Evolutionary conservation across 192 early-diverging fungal genomes (phyloP).

Genomic region (Entomortierella parvispora): DNA sequence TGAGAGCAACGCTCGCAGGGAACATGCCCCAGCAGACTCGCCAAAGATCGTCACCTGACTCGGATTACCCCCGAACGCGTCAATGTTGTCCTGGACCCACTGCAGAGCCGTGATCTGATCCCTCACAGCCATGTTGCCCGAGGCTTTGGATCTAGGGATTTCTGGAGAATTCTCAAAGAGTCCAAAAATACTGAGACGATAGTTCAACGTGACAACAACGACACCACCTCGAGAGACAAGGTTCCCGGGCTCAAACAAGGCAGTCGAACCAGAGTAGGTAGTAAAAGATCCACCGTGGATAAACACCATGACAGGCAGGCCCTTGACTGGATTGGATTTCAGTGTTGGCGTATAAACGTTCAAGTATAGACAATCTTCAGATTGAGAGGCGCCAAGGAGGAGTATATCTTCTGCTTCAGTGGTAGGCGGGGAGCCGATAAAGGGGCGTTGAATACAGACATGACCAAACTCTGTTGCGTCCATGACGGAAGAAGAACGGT

Average conservation of each 20-base stretch:
- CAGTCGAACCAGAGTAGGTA: background rate
- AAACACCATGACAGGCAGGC: slow-evolving; percentile 41
- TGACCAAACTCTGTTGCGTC: slow-evolving; percentile 18
- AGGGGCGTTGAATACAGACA: slow-evolving; percentile 13
- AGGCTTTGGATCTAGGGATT: slow-evolving; percentile 6
- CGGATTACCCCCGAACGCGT: slow-evolving; percentile 56
- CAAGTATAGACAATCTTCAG: slow-evolving; percentile 47
- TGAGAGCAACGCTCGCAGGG: slow-evolving; percentile 19
- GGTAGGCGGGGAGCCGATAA: no score
- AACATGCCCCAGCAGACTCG: slow-evolving; percentile 32
- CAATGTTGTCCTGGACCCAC: slow-evolving; percentile 70
- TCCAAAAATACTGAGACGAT: slow-evolving; percentile 28
- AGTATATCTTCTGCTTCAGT: background rate
- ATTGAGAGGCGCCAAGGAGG: background rate
- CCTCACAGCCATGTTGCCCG: slow-evolving; percentile 19
- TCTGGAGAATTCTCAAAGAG: slow-evolving; percentile 11
- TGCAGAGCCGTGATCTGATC: slow-evolving; percentile 55
- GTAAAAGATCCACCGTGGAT: slow-evolving; percentile 22
- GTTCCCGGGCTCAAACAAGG: slow-evolving; percentile 35
- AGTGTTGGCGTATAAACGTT: slow-evolving; percentile 43
- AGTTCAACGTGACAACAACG: slow-evolving; percentile 39
- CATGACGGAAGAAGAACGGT: background rate
- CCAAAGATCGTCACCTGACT: slow-evolving; percentile 66
- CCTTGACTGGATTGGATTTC: slow-evolving; percentile 4
- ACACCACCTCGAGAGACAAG: slow-evolving; percentile 39